phyloP scores from a whole-genome alignment of 352 stramenopile species.

The Phytopythium oedochilum region DNA sequence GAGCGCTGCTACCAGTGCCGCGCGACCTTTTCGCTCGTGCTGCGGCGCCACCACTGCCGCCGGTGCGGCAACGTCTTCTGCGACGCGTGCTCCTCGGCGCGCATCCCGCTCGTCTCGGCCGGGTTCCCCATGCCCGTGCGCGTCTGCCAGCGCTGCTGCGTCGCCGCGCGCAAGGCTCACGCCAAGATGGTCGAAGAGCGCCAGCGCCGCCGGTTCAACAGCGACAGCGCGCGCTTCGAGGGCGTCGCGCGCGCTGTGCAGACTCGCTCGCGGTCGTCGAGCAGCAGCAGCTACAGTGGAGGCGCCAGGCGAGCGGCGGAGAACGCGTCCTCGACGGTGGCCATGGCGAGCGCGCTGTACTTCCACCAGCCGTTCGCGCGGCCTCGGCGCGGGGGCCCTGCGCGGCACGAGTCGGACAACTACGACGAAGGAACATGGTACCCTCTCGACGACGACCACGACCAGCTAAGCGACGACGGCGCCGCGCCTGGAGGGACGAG shows the following conservation, averaged over 20 bases:
- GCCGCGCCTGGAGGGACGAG: background rate
- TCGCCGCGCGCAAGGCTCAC: constrained; percentile 66
- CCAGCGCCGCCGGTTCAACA: constrained; percentile 26
- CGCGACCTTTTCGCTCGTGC: constrained; percentile 58
- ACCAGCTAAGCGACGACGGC: constrained; percentile 3
- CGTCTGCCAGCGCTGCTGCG: constrained; percentile 78
- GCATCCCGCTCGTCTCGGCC: constrained; percentile 71
- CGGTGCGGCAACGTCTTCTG: constrained; percentile 90
- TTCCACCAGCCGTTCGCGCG: constrained; percentile 15
- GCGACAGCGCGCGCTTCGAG: constrained; percentile 11
- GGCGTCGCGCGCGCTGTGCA: background rate
- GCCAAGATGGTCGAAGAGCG: constrained; percentile 61
- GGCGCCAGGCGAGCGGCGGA: constrained; percentile 1
- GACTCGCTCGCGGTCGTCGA: background rate
- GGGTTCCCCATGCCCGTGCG: constrained; percentile 68
- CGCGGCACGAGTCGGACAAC: background rate
- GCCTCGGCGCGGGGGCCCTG: background rate
- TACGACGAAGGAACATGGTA: constrained; percentile 6
- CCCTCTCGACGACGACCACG: constrained; percentile 15
- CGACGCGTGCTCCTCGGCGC: constrained; percentile 72
- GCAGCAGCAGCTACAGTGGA: background rate
- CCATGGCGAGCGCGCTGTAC: constrained; percentile 14
- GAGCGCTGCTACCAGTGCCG: constrained; percentile 75
- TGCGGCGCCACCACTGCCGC: constrained; percentile 85
- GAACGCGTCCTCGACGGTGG: constrained; percentile 6